A percentile compares a stretch with the other conserved stretches of the same genome.
phyloP scores from a whole-genome alignment of 2,329 filamentous ascomycete species.

The Calonectria naviculata region DNA sequence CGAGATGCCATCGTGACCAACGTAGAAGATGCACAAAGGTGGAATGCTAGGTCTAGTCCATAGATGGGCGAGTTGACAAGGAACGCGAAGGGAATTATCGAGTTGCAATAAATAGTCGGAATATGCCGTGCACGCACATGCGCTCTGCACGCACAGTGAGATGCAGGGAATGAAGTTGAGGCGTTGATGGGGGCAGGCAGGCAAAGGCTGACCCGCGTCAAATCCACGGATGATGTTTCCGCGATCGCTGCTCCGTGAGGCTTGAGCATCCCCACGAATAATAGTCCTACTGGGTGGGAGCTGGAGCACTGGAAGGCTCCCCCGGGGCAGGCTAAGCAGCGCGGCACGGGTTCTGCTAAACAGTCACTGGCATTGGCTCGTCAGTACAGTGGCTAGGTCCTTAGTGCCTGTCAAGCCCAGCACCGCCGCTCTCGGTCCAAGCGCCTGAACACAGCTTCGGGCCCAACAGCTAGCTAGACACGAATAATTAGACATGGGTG shows the following conservation, averaged over 20 bases:
- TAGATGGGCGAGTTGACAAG: constrained; percentile 3
- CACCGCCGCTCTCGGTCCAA: not conserved
- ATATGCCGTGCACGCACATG: not conserved
- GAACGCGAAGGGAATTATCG: not conserved
- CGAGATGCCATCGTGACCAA: constrained; percentile 33
- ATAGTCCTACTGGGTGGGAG: not conserved
- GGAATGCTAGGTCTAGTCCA: constrained; percentile 24
- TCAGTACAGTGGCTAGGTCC: not conserved
- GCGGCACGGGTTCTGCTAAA: constrained; percentile 8
- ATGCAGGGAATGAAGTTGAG: not conserved
- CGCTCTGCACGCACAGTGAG: not conserved
- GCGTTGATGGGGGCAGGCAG: not conserved
- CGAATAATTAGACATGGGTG: not conserved
- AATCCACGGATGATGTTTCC: not conserved
- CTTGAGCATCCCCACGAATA: constrained; percentile 8
- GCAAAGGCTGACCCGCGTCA: constrained; percentile 11
- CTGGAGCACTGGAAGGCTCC: not conserved
- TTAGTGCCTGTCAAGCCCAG: not conserved
- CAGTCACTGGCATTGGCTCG: constrained; percentile 6
- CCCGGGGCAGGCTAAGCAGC: not conserved
- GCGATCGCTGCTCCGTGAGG: constrained; percentile 13
- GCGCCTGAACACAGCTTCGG: not conserved
- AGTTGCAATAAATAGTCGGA: not conserved
- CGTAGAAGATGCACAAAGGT: constrained; percentile 13
- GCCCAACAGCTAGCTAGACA: not conserved